These are phyloP conservation scores for Emergomyces pasteurianus DNA, from an alignment of 2,329 filamentous ascomycete species.

Conservation along the genomic window DNA sequence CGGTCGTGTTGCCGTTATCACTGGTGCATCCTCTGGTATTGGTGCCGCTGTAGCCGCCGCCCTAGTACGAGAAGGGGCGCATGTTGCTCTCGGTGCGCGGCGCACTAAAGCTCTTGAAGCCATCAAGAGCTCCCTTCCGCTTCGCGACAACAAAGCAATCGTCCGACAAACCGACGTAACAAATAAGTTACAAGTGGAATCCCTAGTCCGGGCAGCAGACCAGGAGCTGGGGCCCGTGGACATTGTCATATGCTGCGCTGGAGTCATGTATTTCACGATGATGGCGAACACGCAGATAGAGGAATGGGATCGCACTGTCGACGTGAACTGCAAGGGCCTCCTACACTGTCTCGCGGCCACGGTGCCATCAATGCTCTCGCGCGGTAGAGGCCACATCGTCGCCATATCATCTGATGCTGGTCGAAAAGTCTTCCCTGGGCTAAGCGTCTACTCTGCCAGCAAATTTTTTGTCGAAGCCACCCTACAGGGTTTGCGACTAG, in stretches of 20 bases:
- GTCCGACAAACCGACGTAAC: slow-evolving; percentile 63
- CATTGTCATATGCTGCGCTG: slow-evolving; percentile 67
- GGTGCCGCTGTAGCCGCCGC: slow-evolving; percentile 61
- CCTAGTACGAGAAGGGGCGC: slow-evolving; percentile 57
- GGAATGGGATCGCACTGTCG: slow-evolving; percentile 71
- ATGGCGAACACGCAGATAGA: slow-evolving; percentile 64
- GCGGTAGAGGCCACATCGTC: slow-evolving; percentile 60
- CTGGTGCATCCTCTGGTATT: slow-evolving; percentile 68
- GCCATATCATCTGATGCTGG: slow-evolving; percentile 74
- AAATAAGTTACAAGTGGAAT: slow-evolving; percentile 51
- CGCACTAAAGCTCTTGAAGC: slow-evolving; percentile 56
- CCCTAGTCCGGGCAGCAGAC: slow-evolving; percentile 47
- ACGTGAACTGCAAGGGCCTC: slow-evolving; percentile 77
- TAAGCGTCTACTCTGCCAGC: slow-evolving; percentile 70
- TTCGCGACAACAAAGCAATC: slow-evolving; percentile 49
- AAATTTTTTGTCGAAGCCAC: slow-evolving; percentile 81
- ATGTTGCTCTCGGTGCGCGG: slow-evolving; percentile 60
- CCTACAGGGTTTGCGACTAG: slow-evolving; percentile 60
- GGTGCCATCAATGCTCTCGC: slow-evolving; percentile 59
- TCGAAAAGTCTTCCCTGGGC: slow-evolving; percentile 67
- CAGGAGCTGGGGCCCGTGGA: slow-evolving; percentile 60
- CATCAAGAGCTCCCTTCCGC: slow-evolving; percentile 49
- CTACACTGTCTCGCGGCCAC: slow-evolving; percentile 59
- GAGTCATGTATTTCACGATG: slow-evolving; percentile 83
- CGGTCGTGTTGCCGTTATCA: slow-evolving; percentile 63